Percentiles rank a stretch among this genome's conserved stretches.
Evolutionary conservation across 78 protist genomes (phyloP).

Genomic region (Pelomyxa schiedti): DNA sequence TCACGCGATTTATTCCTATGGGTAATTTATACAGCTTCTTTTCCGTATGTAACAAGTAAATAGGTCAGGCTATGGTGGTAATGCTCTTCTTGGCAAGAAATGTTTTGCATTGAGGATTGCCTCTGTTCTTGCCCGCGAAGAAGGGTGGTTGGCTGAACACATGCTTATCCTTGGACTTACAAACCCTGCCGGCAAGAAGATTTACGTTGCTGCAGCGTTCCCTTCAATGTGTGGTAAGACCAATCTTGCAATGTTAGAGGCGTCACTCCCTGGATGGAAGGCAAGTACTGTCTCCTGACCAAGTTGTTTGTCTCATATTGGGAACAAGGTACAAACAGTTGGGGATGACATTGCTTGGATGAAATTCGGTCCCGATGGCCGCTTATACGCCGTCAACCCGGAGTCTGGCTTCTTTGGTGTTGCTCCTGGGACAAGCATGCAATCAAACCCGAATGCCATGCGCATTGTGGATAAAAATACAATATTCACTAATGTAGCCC

Average conservation of each 20-base stretch:
- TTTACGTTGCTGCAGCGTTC: constrained; percentile 79
- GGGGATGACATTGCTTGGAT: constrained; percentile 93
- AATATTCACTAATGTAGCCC: constrained; percentile 80
- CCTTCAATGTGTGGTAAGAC: constrained; percentile 94
- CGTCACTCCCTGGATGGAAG: constrained; percentile 61
- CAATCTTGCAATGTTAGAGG: constrained; percentile 71
- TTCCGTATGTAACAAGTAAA: too few species aligned
- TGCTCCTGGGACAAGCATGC: constrained; percentile 78
- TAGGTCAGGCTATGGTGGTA: constrained; percentile 93
- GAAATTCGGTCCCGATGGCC: constrained; percentile 44
- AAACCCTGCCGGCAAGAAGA: constrained; percentile 45
- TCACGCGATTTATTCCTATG: constrained; percentile 50
- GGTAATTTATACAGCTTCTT: too few species aligned
- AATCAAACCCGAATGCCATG: constrained; percentile 70
- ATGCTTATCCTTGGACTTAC: constrained; percentile 73
- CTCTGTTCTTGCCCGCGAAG: constrained; percentile 40
- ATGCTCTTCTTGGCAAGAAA: constrained; percentile 89
- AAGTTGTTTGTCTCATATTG: constrained; percentile 19
- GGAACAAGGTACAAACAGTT: constrained; percentile 49
- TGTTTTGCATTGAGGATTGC: constrained; percentile 88
- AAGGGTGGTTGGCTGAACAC: constrained; percentile 93
- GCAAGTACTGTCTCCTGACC: neutral
- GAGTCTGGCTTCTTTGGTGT: constrained; percentile 92
- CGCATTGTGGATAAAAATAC: constrained; percentile 39
- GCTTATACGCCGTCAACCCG: constrained; percentile 75